These are phyloP conservation scores for Hyaloscypha bicolor DNA, from an alignment of 495 filamentous ascomycete genomes.

Conservation along the genomic window DNA sequence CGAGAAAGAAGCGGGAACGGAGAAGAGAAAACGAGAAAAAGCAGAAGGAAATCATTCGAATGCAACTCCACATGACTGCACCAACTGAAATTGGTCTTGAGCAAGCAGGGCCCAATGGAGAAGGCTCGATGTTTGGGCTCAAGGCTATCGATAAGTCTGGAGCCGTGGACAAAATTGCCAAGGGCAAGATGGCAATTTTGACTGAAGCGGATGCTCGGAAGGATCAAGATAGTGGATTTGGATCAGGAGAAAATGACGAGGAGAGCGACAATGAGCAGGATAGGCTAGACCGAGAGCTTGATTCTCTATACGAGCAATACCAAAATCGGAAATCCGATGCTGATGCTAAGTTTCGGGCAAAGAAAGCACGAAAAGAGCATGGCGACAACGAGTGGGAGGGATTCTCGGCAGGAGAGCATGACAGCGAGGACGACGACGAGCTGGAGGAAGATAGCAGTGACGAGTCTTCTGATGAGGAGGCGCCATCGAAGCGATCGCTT, in stretches of 20 bases:
- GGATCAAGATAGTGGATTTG: conserved; percentile 62
- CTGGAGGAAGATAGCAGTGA: conserved; percentile 61
- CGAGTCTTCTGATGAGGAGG: conserved; percentile 54
- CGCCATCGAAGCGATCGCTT: conserved; percentile 40
- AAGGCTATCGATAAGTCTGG: conserved; percentile 76
- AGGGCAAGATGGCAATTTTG: conserved; percentile 72
- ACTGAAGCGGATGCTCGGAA: conserved; percentile 54
- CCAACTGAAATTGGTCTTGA: conserved; percentile 97
- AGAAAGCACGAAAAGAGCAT: conserved; percentile 81
- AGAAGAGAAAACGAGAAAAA: conserved; percentile 87
- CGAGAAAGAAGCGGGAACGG: conserved; percentile 76
- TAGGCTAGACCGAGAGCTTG: conserved; percentile 78
- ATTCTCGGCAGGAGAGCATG: conserved; percentile 70
- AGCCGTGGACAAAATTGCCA: conserved; percentile 68
- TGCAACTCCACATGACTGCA: conserved; percentile 96
- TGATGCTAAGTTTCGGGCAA: conserved; percentile 86
- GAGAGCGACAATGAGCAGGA: conserved; percentile 80
- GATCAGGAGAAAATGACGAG: conserved; percentile 56
- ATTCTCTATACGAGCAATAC: conserved; percentile 83
- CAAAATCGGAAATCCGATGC: conserved; percentile 73
- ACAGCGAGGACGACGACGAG: conserved; percentile 51
- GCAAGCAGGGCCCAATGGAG: conserved; percentile 74
- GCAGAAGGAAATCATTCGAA: conserved; percentile 83
- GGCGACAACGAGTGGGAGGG: conserved; percentile 91
- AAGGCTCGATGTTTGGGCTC: conserved; percentile 80